Evolutionary conservation across 345 rosid species (phyloP).

Genomic region (Lepidium africanum): DNA sequence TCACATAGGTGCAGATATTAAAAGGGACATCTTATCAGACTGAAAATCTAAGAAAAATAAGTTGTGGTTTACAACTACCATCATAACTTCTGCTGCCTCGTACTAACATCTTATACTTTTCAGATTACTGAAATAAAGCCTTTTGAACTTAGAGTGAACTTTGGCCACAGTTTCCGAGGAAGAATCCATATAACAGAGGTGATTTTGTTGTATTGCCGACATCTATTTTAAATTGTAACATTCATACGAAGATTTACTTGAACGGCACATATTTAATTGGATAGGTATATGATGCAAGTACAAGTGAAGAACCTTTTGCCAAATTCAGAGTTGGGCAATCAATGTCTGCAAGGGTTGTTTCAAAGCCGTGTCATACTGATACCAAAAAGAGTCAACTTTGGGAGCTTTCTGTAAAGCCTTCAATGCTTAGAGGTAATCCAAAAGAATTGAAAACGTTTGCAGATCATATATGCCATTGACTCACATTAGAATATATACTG

Average conservation of each 20-base stretch:
- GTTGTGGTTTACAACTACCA: background rate
- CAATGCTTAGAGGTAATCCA: constrained; percentile 50
- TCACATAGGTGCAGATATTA: background rate
- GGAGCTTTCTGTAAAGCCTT: constrained; percentile 82
- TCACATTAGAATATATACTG: background rate
- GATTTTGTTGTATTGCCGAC: constrained; percentile 18
- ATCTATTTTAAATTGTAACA: constrained; percentile 7
- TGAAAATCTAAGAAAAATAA: background rate
- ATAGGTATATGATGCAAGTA: constrained; percentile 52
- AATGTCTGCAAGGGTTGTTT: constrained; percentile 67
- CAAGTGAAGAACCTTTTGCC: constrained; percentile 51
- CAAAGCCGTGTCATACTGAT: constrained; percentile 43
- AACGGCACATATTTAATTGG: constrained; percentile 18
- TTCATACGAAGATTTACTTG: background rate
- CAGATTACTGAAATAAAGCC: constrained; percentile 89
- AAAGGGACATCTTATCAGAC: background rate
- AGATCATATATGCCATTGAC: background rate
- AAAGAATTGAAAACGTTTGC: background rate
- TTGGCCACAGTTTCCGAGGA: constrained; percentile 72
- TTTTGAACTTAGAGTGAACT: constrained; percentile 75
- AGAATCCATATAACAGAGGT: constrained; percentile 93
- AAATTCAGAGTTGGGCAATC: constrained; percentile 80
- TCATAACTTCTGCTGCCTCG: background rate
- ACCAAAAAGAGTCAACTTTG: constrained; percentile 47
- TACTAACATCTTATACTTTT: constrained; percentile 17